Percentiles rank a stretch among this genome's conserved stretches.
Evolutionary conservation across 2,329 filamentous ascomycete genomes (phyloP).

Genomic region (Hypoxylon sp.): DNA sequence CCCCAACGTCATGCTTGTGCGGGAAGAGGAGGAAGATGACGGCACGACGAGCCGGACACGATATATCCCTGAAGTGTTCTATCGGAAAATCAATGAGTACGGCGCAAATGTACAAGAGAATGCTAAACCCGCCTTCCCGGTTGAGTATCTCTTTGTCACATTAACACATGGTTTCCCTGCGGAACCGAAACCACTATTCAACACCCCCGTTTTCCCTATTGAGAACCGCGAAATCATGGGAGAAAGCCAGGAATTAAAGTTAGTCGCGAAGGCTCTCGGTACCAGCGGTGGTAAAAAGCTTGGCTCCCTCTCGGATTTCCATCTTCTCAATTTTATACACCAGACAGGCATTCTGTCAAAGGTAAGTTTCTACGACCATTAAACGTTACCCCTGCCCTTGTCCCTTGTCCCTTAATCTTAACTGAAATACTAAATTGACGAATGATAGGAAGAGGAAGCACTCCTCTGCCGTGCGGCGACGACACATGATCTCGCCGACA

Average conservation of each 20-base stretch:
- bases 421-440: slow-evolving; percentile 33
- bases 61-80: slow-evolving; percentile 98
- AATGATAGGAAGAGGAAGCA: slow-evolving; percentile 83
- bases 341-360: slow-evolving; percentile 85
- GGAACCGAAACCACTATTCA: slow-evolving; percentile 82
- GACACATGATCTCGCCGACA: slow-evolving; percentile 83
- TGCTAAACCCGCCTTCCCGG: slow-evolving; percentile 94
- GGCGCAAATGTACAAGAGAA: slow-evolving; percentile 97
- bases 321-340: slow-evolving; percentile 90
- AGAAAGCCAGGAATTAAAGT: slow-evolving; percentile 83
- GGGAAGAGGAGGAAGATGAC: slow-evolving; percentile 89
- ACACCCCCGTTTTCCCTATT: slow-evolving; percentile 82
- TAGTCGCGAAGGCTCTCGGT: slow-evolving; percentile 78
- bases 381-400: not conserved
- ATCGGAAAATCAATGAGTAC: slow-evolving; percentile 95
- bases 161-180: slow-evolving; percentile 96
- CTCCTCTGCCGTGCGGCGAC: slow-evolving; percentile 89
- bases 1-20: slow-evolving; percentile 93
- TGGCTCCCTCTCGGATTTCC: slow-evolving; percentile 87
- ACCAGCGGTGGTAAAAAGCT: slow-evolving; percentile 72
- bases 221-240: slow-evolving; percentile 93
- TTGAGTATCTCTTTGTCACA: slow-evolving; percentile 96
- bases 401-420: not conserved
- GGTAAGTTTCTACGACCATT: slow-evolving; percentile 67
- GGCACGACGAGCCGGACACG: slow-evolving; percentile 76